phyloP scores from a whole-genome alignment of 2,329 filamentous ascomycete species.

The Pseudogymnoascus sp. region DNA sequence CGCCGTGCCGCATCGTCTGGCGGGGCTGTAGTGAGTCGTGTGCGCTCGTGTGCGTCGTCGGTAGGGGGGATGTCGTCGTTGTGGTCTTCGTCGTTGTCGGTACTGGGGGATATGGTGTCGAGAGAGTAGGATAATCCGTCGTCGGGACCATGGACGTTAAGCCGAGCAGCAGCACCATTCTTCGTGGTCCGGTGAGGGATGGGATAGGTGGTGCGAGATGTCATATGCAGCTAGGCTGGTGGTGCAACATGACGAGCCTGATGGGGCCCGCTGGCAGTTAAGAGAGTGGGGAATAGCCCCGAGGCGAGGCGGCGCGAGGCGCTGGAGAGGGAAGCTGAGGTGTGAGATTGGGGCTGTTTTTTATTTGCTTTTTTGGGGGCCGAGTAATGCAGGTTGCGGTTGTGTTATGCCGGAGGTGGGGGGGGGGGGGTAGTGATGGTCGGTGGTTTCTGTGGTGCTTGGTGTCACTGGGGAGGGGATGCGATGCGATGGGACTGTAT shows the following conservation, averaged over 20 bases:
- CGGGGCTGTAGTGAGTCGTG: neutral
- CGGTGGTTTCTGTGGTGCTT: neutral
- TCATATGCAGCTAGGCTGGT: constrained; percentile 1
- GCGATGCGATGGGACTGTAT: neutral
- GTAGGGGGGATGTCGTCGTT: too few relatives aligned
- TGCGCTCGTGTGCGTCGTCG: neutral
- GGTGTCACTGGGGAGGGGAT: neutral
- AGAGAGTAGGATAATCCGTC: constrained; percentile 12
- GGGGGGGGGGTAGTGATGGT: neutral
- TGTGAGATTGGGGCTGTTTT: neutral
- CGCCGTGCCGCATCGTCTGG: neutral
- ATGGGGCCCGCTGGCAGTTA: neutral
- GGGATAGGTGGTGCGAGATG: neutral
- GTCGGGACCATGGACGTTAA: constrained; percentile 9
- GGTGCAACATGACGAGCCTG: neutral
- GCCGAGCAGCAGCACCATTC: neutral
- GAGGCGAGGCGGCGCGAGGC: neutral
- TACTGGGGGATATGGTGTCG: constrained; percentile 12
- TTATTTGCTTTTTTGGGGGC: neutral
- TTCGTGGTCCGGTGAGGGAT: neutral
- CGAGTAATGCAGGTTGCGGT: neutral
- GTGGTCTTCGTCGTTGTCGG: neutral
- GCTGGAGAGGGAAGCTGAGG: neutral
- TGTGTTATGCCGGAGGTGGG: neutral
- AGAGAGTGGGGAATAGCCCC: neutral